phyloP scores from a whole-genome alignment of 441 rosid genomes.

The Eutrema salsugineum region DNA sequence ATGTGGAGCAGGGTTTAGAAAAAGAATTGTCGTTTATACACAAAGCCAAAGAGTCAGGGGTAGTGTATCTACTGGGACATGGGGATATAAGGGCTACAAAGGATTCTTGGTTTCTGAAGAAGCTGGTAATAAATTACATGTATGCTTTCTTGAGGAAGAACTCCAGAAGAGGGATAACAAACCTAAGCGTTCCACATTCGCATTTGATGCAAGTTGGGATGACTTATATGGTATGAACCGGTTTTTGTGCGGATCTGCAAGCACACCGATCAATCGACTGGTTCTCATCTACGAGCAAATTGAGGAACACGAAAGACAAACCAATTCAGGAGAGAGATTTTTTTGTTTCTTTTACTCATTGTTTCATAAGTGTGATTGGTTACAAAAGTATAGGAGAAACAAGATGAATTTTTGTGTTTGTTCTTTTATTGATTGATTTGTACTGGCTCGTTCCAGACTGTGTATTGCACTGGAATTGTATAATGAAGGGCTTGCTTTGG shows the following conservation, averaged over 20 bases:
- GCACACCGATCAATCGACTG: neutral
- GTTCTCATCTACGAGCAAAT: conserved; percentile 5
- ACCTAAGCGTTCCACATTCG: conserved; percentile 91
- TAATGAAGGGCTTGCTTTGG: neutral
- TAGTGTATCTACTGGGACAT: conserved; percentile 96
- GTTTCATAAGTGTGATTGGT: conserved; percentile 7
- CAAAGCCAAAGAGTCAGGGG: conserved; percentile 95
- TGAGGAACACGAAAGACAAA: conserved; percentile 1
- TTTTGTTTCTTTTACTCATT: conserved; percentile 5
- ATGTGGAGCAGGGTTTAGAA: conserved; percentile 81
- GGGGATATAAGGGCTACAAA: conserved; percentile 96
- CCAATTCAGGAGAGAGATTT: neutral
- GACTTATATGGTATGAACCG: conserved; percentile 95
- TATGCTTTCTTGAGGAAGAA: conserved; percentile 96
- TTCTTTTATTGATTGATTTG: conserved; percentile 17
- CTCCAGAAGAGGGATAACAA: conserved; percentile 87
- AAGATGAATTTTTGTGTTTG: conserved; percentile 2
- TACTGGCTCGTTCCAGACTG: conserved; percentile 4
- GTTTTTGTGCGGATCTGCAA: neutral
- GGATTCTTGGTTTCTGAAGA: conserved; percentile 96
- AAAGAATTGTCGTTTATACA: conserved; percentile 89
- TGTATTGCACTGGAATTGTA: no score
- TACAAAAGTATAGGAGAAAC: conserved; percentile 22
- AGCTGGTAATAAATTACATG: conserved; percentile 86
- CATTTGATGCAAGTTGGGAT: conserved; percentile 97